These are phyloP conservation scores for Ustilago loliicola DNA, from an alignment of 1,284 basidiomycete genomes.

Conservation along the genomic window DNA sequence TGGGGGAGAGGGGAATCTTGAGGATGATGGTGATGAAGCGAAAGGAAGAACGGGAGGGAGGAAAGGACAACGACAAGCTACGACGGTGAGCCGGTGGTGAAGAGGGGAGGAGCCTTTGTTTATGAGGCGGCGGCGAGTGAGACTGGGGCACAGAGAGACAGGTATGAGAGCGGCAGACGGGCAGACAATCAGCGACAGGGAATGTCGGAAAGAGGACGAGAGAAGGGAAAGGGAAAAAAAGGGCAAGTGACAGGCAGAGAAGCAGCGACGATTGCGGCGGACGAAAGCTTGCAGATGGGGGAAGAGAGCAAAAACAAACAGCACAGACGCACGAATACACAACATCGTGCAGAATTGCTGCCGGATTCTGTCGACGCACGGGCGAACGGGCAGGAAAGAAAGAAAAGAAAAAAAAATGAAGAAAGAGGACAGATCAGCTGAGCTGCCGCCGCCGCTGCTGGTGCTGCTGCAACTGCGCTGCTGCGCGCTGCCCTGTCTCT, in stretches of 20 bases:
- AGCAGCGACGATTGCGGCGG: conserved; percentile 20
- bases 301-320: conserved; percentile 13
- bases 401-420: not conserved
- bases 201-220: not conserved
- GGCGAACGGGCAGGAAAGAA: not conserved
- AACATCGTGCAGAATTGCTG: conserved; percentile 10
- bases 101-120: conserved; percentile 23
- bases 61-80: not conserved
- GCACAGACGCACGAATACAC: conserved; percentile 1
- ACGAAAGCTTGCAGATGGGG: conserved; percentile 6
- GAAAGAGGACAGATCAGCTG: conserved; percentile 13
- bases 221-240: too few relatives aligned
- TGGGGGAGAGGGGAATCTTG: conserved; percentile 23
- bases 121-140: conserved; percentile 22
- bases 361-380: conserved; percentile 20
- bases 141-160: not conserved
- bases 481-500: too few relatives aligned
- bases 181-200: not conserved
- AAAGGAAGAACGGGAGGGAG: conserved; percentile 16
- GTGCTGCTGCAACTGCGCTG: not conserved
- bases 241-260: too few relatives aligned
- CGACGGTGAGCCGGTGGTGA: not conserved
- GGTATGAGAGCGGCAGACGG: conserved; percentile 5
- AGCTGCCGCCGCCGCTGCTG: not conserved
- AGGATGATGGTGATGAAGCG: conserved; percentile 42